Evolutionary conservation across 1,284 basidiomycete species (phyloP).

Genomic region (Trametes hirsuta): DNA sequence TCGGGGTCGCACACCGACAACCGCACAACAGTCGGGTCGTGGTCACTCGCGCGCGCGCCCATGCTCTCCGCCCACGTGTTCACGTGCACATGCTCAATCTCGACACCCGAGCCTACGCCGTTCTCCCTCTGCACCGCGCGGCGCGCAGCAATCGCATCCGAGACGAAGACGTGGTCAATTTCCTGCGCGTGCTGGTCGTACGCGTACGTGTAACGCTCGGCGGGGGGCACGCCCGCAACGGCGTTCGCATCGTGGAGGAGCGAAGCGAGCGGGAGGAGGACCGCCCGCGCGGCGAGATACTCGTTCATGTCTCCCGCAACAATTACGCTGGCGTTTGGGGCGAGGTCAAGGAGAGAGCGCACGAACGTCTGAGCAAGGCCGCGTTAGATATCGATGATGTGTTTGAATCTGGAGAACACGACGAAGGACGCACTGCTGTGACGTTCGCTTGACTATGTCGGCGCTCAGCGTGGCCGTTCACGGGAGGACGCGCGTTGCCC

Average conservation of each 20-base stretch:
- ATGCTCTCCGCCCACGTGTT: constrained; percentile 57
- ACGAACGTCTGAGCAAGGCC: constrained; percentile 50
- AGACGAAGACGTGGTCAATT: constrained; percentile 62
- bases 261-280: constrained; percentile 48
- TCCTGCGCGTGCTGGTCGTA: constrained; percentile 63
- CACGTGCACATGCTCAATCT: constrained; percentile 59
- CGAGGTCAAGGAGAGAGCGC: constrained; percentile 45
- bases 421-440: constrained; percentile 40
- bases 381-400: background rate
- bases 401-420: background rate
- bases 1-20: constrained; percentile 46
- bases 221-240: constrained; percentile 46
- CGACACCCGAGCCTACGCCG: constrained; percentile 22
- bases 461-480: constrained; percentile 54
- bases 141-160: constrained; percentile 46
- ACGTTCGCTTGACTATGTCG: constrained; percentile 55
- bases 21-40: constrained; percentile 62
- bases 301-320: constrained; percentile 71
- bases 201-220: constrained; percentile 63
- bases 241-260: constrained; percentile 57
- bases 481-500: constrained; percentile 61
- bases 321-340: constrained; percentile 54
- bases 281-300: constrained; percentile 54
- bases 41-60: constrained; percentile 52
- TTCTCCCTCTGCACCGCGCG: constrained; percentile 19